Base-by-base conservation (phyloP, 495 filamentous ascomycete genomes). In the Podospora anserina region DNA sequence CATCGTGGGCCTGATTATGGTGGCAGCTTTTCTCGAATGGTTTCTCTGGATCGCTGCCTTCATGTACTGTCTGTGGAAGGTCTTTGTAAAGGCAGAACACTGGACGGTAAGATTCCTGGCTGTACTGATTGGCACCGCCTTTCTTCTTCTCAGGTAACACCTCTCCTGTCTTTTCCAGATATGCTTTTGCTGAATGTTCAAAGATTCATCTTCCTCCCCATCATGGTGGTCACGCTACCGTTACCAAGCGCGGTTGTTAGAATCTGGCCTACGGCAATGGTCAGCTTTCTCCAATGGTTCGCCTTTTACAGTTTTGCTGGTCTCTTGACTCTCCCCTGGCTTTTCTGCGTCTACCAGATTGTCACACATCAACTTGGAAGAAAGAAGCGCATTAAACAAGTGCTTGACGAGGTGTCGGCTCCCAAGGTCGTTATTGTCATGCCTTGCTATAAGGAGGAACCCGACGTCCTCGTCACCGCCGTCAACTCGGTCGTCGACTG, bases 351-450 rank as follows among this genome's bases (percentile, higher is more conserved):
- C 58, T 96, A 95, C 75, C 88, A 93, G 70, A 86, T 97, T 16
- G 89, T 97, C 61, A 97, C 92, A 7, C 90, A 93, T 76, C 89
- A 89, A 39, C 81, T 97, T 27, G 94, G 95, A 53, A 87, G 92
- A 62, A 90, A 82, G 28, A 92, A 91, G 71, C 86, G 89, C 44
- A 91, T 97, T 72, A 94, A 97, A 75, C 84, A 91, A 61, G 88
- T 92, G 0, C 81, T 98, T 61, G 92, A 97, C 75, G 92, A 97
- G 72, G 79, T 83, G 0, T 91, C 89, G 7, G 94, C 95, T 2
- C 95, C 95, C 0, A 99, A 98, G 78, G 92, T 96, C 6, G 94
- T 98, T 56, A 92, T 98, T 65, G 90, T 98, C 57, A 97, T 99
- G 93, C 95, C 95, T 3, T 95, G 93, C 72, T 98, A 97, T 80